A percentile compares a stretch with the other conserved stretches of the same genome.
Conservation (phyloP, 176 grass and related monocot species). For the Thinopyrum elongatum region DNA sequence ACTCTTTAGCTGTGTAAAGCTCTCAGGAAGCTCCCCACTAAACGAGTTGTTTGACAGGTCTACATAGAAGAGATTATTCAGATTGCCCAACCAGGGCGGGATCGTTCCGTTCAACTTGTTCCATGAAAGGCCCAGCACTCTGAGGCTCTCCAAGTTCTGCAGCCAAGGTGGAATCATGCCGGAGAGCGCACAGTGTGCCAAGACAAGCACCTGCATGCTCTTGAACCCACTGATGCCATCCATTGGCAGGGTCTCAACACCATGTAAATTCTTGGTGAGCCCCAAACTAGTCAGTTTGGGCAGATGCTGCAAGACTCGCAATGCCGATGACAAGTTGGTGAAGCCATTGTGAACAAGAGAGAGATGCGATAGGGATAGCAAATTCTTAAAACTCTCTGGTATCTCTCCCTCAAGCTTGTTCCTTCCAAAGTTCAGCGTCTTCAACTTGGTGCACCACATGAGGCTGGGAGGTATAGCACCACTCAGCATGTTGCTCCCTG, state of each 20-base stretch:
- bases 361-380: conserved; percentile 41
- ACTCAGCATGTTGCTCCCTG: conserved; percentile 51
- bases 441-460: conserved; percentile 19
- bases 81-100: conserved; percentile 44
- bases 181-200: conserved; percentile 45
- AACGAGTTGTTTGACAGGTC: conserved; percentile 75
- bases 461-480: conserved; percentile 52
- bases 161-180: conserved; percentile 55
- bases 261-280: conserved; percentile 48
- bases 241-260: conserved; percentile 35
- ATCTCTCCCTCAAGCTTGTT: conserved; percentile 52
- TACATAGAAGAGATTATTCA: conserved; percentile 56
- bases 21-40: conserved; percentile 46
- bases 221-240: conserved; percentile 45
- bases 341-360: conserved; percentile 47
- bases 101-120: conserved; percentile 56
- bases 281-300: conserved; percentile 49
- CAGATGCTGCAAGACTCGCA: conserved; percentile 52
- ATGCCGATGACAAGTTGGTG: conserved; percentile 40
- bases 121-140: conserved; percentile 64
- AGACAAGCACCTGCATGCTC: conserved; percentile 46
- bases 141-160: conserved; percentile 14
- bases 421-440: conserved; percentile 47
- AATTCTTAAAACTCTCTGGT: conserved; percentile 41
- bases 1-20: conserved; percentile 42